A percentile compares a stretch with the other conserved stretches of the same genome.
phyloP scores from a whole-genome alignment of 345 rosid species.

The Anacardium occidentale region DNA sequence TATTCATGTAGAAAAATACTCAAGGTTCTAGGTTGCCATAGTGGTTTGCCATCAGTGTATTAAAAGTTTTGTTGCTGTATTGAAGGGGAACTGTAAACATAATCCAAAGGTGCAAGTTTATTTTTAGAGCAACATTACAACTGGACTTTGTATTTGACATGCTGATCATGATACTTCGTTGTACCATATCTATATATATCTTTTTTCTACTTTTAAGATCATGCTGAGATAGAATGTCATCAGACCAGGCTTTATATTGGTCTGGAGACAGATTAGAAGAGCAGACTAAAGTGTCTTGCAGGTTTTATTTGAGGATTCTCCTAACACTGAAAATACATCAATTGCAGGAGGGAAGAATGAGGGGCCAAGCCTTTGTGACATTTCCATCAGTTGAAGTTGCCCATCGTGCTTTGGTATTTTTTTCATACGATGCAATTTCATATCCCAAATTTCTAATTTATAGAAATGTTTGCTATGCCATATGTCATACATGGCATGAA shows the following conservation, averaged over 20 bases:
- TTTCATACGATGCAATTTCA: conserved; percentile 16
- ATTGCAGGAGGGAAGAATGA: conserved; percentile 93
- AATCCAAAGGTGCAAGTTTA: background rate
- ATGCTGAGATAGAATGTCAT: background rate
- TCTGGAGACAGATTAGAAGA: background rate
- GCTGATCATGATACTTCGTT: background rate
- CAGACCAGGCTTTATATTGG: background rate
- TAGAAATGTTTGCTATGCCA: background rate
- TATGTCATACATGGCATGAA: background rate
- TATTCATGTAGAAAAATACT: background rate
- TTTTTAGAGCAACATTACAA: background rate
- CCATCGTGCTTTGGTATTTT: conserved; percentile 74
- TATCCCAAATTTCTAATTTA: background rate
- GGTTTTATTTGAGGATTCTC: background rate
- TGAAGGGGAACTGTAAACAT: background rate
- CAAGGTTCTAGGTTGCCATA: background rate
- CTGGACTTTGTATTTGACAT: background rate
- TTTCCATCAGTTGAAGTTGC: conserved; percentile 90
- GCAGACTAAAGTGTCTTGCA: background rate
- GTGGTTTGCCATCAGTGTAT: background rate
- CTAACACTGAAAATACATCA: conserved; percentile 1
- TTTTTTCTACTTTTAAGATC: background rate
- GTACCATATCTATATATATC: background rate
- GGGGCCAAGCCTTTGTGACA: conserved; percentile 95
- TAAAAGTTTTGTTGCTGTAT: background rate